Evolutionary conservation across 2,329 filamentous ascomycete species (phyloP), one percentile per base, ranked within the genome.

Genomic region (Graphium sp.): DNA sequence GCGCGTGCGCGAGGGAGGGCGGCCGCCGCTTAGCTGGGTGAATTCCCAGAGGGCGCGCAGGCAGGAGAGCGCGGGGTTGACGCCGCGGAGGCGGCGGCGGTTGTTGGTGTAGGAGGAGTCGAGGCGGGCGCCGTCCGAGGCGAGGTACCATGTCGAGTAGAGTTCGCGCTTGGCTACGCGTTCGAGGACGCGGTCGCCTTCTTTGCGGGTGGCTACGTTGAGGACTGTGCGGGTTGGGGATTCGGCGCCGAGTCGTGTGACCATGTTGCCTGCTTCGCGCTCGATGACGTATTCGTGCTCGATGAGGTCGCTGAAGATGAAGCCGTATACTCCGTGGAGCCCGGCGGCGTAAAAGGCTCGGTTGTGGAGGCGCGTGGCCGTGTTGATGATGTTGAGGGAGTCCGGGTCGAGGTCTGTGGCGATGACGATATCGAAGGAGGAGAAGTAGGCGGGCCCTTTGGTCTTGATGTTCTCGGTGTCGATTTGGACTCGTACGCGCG

Each of bases 41-140:
- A 91, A 95, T 35, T 83, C 77, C 83, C 87, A 95, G 6, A 95
- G 61, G 2, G 85, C 85, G 34, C 85, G 78, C 14, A 94, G 62
- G 48, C 84, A 92, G 11, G 82, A 81, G 0, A 95, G 66, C 0
- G 85, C 62, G 0, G 85, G 82, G 2, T 81, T 77, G n/a, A 95
- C 82, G 37, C 74, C 71, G 42, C 68, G 70, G 32, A 75, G 62
- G 15, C 79, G 73, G 31, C 82, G 70, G 30, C 68, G 65, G 32
- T 72, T 77, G 36, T 64, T 72, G 15, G 45, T 42, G 40, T 84
- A 78, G 23, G 87, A 78, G 3, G 66, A 60, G 0, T 68, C 62
- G 9, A 98, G 64, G 7, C 67, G 66, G 7, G 82, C 82, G 7
- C 73, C 71, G 46, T 91, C 67, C 30, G 64, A 87, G 34, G 80